Conservation (phyloP, 2,329 filamentous ascomycete species). For the Chalaropsis thielavioides region DNA sequence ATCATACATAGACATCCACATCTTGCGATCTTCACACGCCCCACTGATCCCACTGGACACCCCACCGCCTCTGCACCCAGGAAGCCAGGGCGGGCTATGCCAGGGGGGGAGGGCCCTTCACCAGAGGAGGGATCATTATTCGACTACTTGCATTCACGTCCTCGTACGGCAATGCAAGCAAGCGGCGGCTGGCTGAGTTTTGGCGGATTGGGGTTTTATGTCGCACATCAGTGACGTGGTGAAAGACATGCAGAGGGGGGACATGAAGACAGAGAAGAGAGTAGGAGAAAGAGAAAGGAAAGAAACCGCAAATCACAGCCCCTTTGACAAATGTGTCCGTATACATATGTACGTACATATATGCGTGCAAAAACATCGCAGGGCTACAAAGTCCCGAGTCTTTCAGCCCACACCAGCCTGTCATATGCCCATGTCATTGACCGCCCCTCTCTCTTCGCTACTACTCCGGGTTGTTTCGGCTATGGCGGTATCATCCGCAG, state of each 20-base stretch:
- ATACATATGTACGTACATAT: too few species aligned
- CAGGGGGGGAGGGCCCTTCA: background rate
- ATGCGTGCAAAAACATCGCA: background rate
- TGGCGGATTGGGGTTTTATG: background rate
- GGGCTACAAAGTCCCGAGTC: background rate
- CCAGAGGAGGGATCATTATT: background rate
- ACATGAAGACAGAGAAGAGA: background rate
- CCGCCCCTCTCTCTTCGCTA: background rate
- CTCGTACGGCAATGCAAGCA: background rate
- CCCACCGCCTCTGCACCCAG: too few species aligned
- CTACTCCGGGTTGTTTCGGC: too few species aligned
- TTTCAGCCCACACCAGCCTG: background rate
- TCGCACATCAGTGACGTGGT: background rate
- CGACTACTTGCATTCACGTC: background rate
- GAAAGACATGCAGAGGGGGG: background rate
- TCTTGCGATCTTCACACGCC: background rate
- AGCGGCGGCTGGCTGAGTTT: background rate
- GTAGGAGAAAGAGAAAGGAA: too few species aligned
- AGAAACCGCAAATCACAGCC: too few species aligned
- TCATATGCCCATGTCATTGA: background rate
- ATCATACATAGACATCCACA: background rate
- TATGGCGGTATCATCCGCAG: too few species aligned
- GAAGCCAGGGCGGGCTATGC: background rate
- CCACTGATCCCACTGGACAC: too few species aligned
- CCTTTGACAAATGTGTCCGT: too few species aligned